Conservation (phyloP, 2,329 filamentous ascomycete species). For the Clonostachys solani region DNA sequence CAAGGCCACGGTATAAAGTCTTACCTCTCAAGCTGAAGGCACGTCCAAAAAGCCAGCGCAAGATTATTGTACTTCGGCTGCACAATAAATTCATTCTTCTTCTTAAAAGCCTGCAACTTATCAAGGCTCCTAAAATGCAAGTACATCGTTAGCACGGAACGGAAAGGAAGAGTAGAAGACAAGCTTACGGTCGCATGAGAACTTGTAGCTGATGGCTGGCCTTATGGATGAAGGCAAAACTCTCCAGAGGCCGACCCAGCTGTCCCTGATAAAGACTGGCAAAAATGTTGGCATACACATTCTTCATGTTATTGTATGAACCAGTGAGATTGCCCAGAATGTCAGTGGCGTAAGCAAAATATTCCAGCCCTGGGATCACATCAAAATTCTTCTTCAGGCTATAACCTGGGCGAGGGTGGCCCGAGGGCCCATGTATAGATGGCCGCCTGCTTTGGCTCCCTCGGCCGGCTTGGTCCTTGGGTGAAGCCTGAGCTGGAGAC, state of each 20-base stretch:
- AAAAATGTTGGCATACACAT: slow-evolving; percentile 81
- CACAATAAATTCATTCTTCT: slow-evolving; percentile 27
- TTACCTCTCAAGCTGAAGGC: slow-evolving; percentile 84
- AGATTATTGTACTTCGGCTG: slow-evolving; percentile 54
- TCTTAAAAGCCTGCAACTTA: slow-evolving; percentile 37
- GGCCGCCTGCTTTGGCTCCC: slow-evolving; percentile 40
- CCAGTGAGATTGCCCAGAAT: slow-evolving; percentile 81
- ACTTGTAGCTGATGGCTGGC: slow-evolving; percentile 60
- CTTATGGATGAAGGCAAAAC: slow-evolving; percentile 59
- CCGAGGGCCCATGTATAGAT: slow-evolving; percentile 40
- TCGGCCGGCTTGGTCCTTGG: slow-evolving; percentile 41
- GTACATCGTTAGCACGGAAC: not conserved
- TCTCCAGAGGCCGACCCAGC: slow-evolving; percentile 80
- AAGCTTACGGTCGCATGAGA: slow-evolving; percentile 69
- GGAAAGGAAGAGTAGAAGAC: not conserved
- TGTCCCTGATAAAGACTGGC: slow-evolving; percentile 89
- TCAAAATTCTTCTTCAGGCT: slow-evolving; percentile 63
- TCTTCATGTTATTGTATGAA: slow-evolving; percentile 73
- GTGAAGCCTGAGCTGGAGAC: slow-evolving; percentile 45
- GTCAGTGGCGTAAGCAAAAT: slow-evolving; percentile 81
- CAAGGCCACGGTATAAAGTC: slow-evolving; percentile 3
- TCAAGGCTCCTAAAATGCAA: slow-evolving; percentile 36
- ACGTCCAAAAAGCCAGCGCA: slow-evolving; percentile 86
- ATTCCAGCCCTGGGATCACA: slow-evolving; percentile 82
- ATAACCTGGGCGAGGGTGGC: slow-evolving; percentile 16